Percentiles rank a stretch among this genome's conserved stretches.
These are phyloP conservation scores for Paramecium octaurelia DNA, from an alignment of 73 alveolate species.

Conservation along the genomic window DNA sequence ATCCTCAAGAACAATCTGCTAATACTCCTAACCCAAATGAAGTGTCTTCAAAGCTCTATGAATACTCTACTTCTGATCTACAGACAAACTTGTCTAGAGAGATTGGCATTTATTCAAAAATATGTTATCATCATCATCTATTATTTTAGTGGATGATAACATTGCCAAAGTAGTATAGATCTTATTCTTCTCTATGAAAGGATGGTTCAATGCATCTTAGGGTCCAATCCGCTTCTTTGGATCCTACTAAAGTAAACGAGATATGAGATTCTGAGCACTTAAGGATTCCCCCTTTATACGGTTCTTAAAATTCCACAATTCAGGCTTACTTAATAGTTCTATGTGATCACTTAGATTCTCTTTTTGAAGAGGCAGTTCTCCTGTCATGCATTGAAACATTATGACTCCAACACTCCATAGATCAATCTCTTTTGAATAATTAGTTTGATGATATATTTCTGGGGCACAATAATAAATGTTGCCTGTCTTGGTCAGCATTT, in stretches of 20 bases:
- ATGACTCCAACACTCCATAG: conserved; percentile 19
- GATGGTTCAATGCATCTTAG: conserved; percentile 83
- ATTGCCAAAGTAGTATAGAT: background rate
- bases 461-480: background rate
- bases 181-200: conserved; percentile 67
- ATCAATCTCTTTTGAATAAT: conserved; percentile 17
- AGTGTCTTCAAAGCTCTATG: background rate
- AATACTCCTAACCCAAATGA: background rate
- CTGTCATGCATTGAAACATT: background rate
- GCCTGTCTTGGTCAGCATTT: conserved; percentile 40
- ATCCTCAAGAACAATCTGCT: background rate
- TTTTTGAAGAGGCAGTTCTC: background rate
- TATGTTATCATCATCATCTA: background rate
- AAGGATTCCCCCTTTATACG: background rate
- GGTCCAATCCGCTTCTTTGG: conserved; percentile 65
- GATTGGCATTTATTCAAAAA: background rate
- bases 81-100: background rate
- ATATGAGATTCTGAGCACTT: background rate
- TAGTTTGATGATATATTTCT: background rate
- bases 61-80: background rate
- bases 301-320: background rate
- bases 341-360: background rate
- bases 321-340: background rate
- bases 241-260: background rate
- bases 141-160: background rate